These are phyloP conservation scores for Xylariaceae sp. DNA, from an alignment of 2,329 filamentous ascomycete genomes.

Conservation along the genomic window DNA sequence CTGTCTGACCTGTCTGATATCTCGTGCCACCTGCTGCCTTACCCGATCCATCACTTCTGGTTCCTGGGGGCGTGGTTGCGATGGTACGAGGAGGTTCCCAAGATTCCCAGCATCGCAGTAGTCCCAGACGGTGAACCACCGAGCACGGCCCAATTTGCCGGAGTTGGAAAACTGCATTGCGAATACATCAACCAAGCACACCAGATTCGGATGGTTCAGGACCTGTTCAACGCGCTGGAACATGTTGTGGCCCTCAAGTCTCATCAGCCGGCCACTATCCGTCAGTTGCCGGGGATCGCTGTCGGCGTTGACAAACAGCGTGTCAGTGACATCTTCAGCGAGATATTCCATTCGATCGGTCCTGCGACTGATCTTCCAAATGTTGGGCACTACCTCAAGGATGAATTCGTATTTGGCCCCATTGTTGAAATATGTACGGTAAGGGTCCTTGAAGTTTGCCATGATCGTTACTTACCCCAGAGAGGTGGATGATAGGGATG, in stretches of 20 bases:
- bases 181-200: slow-evolving; percentile 40
- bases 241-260: slow-evolving; percentile 23
- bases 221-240: slow-evolving; percentile 32
- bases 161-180: slow-evolving; percentile 21
- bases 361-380: slow-evolving; percentile 29
- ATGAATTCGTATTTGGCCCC: slow-evolving; percentile 28
- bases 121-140: slow-evolving; percentile 41
- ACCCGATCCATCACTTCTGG: no score
- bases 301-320: slow-evolving; percentile 13
- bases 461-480: slow-evolving; percentile 7
- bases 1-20: background rate
- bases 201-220: slow-evolving; percentile 47
- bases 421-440: slow-evolving; percentile 8
- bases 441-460: slow-evolving; percentile 15
- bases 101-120: slow-evolving; percentile 49
- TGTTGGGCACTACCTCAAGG: slow-evolving; percentile 23
- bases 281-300: slow-evolving; percentile 5
- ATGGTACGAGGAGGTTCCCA: slow-evolving; percentile 35
- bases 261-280: slow-evolving; percentile 14
- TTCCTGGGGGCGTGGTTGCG: slow-evolving; percentile 2
- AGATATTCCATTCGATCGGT: slow-evolving; percentile 26
- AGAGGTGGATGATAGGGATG: background rate
- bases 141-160: slow-evolving; percentile 12
- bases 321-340: slow-evolving; percentile 28
- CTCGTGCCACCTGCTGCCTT: no score